Evolutionary conservation across 169 alveolate genomes (phyloP).

Genomic region (Babesia ovis): DNA sequence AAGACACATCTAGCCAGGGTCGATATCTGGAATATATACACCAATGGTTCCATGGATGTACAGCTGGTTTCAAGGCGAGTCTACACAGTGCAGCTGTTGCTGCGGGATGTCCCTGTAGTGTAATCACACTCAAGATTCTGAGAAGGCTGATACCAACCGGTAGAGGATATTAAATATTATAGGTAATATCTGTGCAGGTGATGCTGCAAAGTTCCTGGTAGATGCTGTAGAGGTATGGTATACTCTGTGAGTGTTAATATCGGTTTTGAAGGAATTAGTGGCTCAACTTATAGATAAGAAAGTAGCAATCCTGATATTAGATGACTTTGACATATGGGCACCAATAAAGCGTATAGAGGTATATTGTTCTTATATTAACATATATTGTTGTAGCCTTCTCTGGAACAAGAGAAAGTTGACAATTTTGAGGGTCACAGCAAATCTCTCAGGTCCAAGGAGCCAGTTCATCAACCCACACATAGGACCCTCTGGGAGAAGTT

Average conservation of each 20-base stretch:
- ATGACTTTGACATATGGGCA: constrained; percentile 33
- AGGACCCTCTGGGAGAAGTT: not conserved
- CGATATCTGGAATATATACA: not conserved
- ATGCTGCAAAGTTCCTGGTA: constrained; percentile 4
- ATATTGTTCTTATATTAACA: no score
- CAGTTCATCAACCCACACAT: not conserved
- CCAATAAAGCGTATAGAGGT: constrained; percentile 11
- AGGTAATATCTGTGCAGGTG: not conserved
- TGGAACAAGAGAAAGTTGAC: not conserved
- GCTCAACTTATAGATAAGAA: not conserved
- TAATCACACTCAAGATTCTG: constrained; percentile 27
- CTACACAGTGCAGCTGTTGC: not conserved
- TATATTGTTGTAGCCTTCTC: not conserved
- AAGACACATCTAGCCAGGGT: not conserved
- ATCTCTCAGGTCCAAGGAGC: not conserved
- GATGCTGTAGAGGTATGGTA: not conserved
- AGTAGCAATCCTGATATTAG: constrained; percentile 12
- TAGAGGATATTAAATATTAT: not conserved
- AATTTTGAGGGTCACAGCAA: not conserved
- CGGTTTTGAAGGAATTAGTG: constrained; percentile 1
- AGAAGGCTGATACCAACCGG: constrained; percentile 26
- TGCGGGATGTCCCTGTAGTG: constrained; percentile 9
- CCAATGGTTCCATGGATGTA: not conserved
- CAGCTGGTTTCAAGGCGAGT: constrained; percentile 4
- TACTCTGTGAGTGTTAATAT: not conserved